Evolutionary conservation across 2,329 filamentous ascomycete genomes (phyloP), one percentile per base, ranked within the genome.

Genomic region (Exophiala aquamarina): DNA sequence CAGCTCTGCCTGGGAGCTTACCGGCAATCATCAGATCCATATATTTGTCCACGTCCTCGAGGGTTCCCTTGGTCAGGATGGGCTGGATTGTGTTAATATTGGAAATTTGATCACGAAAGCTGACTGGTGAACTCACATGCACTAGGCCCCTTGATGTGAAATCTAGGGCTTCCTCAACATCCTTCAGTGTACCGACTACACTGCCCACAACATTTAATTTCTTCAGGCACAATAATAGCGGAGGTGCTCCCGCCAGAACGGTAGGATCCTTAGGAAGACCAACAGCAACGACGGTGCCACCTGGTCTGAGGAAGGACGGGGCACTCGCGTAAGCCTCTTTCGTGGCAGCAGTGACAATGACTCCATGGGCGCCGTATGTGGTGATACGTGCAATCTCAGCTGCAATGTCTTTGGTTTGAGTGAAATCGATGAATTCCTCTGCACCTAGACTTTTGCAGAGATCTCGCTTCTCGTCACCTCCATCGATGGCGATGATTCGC

Each of bases 141-240:
- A 73, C 70, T 3, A 72, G 57, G 13, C 65, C 70, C 26, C 70
- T 58, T 10, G 69, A 68, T 8, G 68, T 71, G 47, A 73, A 71
- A 32, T 72, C 70, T n/a, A 72, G 57, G 21, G 67, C 68, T 58
- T 73, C 69, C 44, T 73, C 69, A 1, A 73, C 70, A 49, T 74
- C 70, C 57, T 71, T 72, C 51, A 70, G 44, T 11, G 68, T 72
- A 4, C 68, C 70, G 1, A 66, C 66, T 13, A 72, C 65, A 47
- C 64, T 69, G 0, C 70, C 70, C 15, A 73, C 69, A 31, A 72
- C 55, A 45, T 72, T 72, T 42, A 72, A 45, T 39, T 63, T 66
- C 59, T 63, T 70, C 61, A 71, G 37, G 26, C 63, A 66, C 56
- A 71, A 47, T 53, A 63, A 39, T 13, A 70, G 42, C 8, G 70